Evolutionary conservation across 345 rosid genomes (phyloP).

Genomic region (Pistacia vera): DNA sequence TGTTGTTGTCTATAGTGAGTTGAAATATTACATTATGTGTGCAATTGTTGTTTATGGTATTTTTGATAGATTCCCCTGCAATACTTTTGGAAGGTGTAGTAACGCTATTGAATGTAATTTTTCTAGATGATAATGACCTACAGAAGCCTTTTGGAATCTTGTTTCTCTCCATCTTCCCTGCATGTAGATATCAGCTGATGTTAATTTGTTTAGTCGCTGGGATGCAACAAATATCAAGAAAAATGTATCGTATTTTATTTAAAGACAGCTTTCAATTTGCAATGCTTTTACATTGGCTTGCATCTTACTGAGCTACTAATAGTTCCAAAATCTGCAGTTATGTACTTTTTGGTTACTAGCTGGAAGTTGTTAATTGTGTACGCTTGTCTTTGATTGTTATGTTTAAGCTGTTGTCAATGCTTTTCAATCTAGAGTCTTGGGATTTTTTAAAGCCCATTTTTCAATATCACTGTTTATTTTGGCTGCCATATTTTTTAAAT

Average conservation of each 20-base stretch:
- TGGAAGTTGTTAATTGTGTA: background rate
- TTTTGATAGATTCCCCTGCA: background rate
- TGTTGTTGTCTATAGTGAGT: background rate
- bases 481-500: background rate
- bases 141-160: background rate
- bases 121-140: no score
- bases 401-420: background rate
- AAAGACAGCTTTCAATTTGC: background rate
- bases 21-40: background rate
- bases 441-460: background rate
- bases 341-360: background rate
- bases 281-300: background rate
- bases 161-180: background rate
- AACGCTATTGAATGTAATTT: no score
- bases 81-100: background rate
- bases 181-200: background rate
- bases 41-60: background rate
- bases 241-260: background rate
- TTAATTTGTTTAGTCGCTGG: background rate
- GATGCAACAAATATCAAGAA: background rate
- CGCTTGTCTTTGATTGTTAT: background rate
- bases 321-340: slow-evolving; percentile 2
- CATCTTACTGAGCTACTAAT: background rate
- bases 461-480: background rate
- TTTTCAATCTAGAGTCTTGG: background rate